Conservation (phyloP, 2,329 filamentous ascomycete genomes). For the Neofusicoccum cordaticola region DNA sequence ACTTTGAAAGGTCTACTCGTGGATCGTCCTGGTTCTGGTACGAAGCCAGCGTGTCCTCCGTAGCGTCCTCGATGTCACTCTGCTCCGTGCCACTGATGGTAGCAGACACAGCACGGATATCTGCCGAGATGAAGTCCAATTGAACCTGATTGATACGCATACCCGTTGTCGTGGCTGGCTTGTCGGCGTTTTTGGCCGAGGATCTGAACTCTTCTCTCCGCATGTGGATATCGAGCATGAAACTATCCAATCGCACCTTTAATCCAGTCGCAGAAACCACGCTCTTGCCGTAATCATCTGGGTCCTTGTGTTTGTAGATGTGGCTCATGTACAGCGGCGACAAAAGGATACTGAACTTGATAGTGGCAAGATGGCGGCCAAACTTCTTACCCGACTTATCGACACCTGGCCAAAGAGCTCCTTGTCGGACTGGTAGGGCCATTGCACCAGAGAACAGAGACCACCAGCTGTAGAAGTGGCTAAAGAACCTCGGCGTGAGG, state of each 20-base stretch:
- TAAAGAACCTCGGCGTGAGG: slow-evolving; percentile 92
- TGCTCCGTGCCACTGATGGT: slow-evolving; percentile 77
- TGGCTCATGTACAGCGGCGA: slow-evolving; percentile 94
- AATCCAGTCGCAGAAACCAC: slow-evolving; percentile 90
- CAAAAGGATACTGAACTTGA: slow-evolving; percentile 93
- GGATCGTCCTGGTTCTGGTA: slow-evolving; percentile 52
- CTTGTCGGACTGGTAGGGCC: slow-evolving; percentile 91
- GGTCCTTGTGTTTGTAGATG: slow-evolving; percentile 97
- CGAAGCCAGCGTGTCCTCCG: slow-evolving; percentile 60
- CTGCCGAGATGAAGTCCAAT: slow-evolving; percentile 84
- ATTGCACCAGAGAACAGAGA: slow-evolving; percentile 92
- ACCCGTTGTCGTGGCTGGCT: slow-evolving; percentile 76
- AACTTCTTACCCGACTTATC: slow-evolving; percentile 99
- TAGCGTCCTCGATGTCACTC: slow-evolving; percentile 67
- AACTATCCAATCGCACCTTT: slow-evolving; percentile 92
- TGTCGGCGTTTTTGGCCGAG: slow-evolving; percentile 63
- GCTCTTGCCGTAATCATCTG: slow-evolving; percentile 75
- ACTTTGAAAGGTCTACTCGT: slow-evolving; percentile 70
- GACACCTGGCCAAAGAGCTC: slow-evolving; percentile 81
- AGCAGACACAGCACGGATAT: slow-evolving; percentile 89
- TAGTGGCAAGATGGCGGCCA: slow-evolving; percentile 91
- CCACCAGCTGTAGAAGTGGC: slow-evolving; percentile 98
- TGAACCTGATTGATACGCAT: slow-evolving; percentile 97
- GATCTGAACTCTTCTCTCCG: slow-evolving; percentile 88
- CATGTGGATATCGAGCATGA: slow-evolving; percentile 95